A percentile compares a stretch with the other conserved stretches of the same genome.
Conservation (phyloP, 306 rosid genomes). For the Abrus precatorius region DNA sequence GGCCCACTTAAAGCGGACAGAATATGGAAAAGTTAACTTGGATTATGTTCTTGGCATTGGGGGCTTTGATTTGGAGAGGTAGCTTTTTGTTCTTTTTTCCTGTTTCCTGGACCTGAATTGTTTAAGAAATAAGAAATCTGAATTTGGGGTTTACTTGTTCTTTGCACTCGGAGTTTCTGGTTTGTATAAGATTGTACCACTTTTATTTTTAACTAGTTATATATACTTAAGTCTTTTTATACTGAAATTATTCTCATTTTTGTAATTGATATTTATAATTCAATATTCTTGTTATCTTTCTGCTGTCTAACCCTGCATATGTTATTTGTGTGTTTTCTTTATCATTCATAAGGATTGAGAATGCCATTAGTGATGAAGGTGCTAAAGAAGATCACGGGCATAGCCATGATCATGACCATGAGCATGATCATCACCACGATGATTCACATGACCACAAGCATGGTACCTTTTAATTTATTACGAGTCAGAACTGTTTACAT, state of each 20-base stretch:
- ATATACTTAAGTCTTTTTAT: not conserved
- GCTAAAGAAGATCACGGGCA: constrained; percentile 71
- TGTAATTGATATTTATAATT: constrained; percentile 20
- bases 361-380: constrained; percentile 67
- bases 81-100: constrained; percentile 45
- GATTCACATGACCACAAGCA: constrained; percentile 74
- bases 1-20: constrained; percentile 88
- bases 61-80: constrained; percentile 99
- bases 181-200: not conserved
- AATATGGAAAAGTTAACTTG: constrained; percentile 92
- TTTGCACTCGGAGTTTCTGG: not conserved
- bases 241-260: constrained; percentile 11
- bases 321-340: constrained; percentile 42
- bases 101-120: constrained; percentile 19
- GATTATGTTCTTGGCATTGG: constrained; percentile 99
- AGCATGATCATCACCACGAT: constrained; percentile 63
- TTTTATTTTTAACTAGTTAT: not conserved
- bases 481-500: constrained; percentile 19
- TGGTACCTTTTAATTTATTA: constrained; percentile 59
- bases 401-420: constrained; percentile 55
- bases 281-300: constrained; percentile 15
- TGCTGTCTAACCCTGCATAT: constrained; percentile 33
- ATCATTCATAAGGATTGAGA: constrained; percentile 78
- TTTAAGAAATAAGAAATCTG: constrained; percentile 23
- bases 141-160: constrained; percentile 15